Percentiles rank a stretch among this genome's conserved stretches.
These are phyloP conservation scores for Candida glaebosa DNA, from an alignment of 805 yeast species.

Conservation along the genomic window DNA sequence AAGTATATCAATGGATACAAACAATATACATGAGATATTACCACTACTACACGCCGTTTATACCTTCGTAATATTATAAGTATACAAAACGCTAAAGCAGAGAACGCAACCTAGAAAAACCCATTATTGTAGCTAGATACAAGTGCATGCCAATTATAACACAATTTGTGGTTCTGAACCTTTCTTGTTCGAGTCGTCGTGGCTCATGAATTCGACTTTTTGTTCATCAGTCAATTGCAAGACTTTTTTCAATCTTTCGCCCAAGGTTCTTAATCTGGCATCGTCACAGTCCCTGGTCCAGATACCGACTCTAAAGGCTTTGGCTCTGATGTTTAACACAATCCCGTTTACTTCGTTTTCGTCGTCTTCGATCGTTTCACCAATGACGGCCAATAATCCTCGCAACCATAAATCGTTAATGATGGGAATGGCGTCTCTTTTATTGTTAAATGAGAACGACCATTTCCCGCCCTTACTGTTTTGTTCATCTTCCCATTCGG, in stretches of 20 bases:
- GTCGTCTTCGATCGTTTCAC: slow-evolving; percentile 88
- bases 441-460: slow-evolving; percentile 67
- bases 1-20: too few species aligned
- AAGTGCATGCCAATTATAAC: slow-evolving; percentile 15
- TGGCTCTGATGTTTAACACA: slow-evolving; percentile 83
- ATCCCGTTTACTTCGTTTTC: slow-evolving; percentile 89
- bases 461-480: slow-evolving; percentile 94
- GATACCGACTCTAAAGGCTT: slow-evolving; percentile 78
- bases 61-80: neutral
- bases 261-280: slow-evolving; percentile 63
- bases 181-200: slow-evolving; percentile 48
- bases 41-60: too few species aligned
- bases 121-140: slow-evolving; percentile 1
- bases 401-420: slow-evolving; percentile 92
- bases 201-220: slow-evolving; percentile 75
- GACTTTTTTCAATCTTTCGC: slow-evolving; percentile 82
- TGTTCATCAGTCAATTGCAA: slow-evolving; percentile 72
- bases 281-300: slow-evolving; percentile 87
- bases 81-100: neutral
- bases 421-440: slow-evolving; percentile 51
- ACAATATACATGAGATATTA: too few species aligned
- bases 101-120: neutral
- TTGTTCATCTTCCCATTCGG: slow-evolving; percentile 96
- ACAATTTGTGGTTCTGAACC: slow-evolving; percentile 35
- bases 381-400: slow-evolving; percentile 83